Evolutionary conservation across 495 filamentous ascomycete genomes (phyloP), one percentile per base, ranked within the genome.

Genomic region (Penicillium lividum): DNA sequence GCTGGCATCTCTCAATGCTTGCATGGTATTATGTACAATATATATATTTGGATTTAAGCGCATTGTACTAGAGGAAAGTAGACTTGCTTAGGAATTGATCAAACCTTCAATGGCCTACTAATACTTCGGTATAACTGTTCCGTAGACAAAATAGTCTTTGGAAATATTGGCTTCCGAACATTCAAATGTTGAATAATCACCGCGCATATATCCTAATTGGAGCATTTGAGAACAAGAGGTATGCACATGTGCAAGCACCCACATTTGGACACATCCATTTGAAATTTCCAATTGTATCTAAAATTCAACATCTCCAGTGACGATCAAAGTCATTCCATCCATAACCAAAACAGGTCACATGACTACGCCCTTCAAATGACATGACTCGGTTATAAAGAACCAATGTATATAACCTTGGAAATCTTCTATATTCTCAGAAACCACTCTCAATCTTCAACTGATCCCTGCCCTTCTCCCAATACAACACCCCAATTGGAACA

Each of bases 1-100:
- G 54, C 65, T 34, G 62, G 63, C 57, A 68, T 59, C 57, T 60
- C 50, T 50, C n/a, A 16, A 50, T 49, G 25, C 48, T 51, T 51
- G 31, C 18, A 43, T 51, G 2, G 44, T 40, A 38, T 18, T 43
- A 22, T 40, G 43, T 49, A 51, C 36, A 52, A 15, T 53, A 38
- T 34, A 38, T 34, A 56, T 45, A 30, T 18, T 27, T 47, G 16
- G 43, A 47, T 47, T 29, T 25, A 47, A 29, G 44, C 27, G 44
- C 44, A 47, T 25, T 47, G 13, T 40, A 40, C 13, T 5, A 40
- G 38, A 40, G 13, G n/a, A 40, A 40, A 40, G 38, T 15, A 16
- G 4, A 15, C 5, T 40, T 40, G 38, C 38, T 40, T 10, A 33
- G 3, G 3, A 1, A 22, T 22, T 36, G 9, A 36, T 36, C 38